Base-by-base conservation (phyloP, 2,329 filamentous ascomycete species). In the Colletotrichum lindemuthianum region DNA sequence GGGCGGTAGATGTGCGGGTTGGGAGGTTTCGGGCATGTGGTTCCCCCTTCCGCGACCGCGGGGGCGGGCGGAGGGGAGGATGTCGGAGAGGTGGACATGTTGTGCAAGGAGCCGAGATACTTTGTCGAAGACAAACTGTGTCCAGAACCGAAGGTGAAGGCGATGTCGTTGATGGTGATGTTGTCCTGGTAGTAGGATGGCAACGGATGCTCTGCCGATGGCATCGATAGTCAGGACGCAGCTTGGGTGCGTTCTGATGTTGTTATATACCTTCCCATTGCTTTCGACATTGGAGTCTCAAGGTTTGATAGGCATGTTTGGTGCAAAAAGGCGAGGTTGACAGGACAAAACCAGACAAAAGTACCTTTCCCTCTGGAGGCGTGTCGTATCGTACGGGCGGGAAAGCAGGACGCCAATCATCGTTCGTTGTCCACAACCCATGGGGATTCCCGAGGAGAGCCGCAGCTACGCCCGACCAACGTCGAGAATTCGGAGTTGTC, bases 201-300 rank as follows among this genome's bases (percentile, higher is more conserved):
- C 36, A n/a, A 24, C 2, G 10, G 7, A 24, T 36, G 51, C 32
- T 15, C 13, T 48, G 34, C 24, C 37, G 8, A 48, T 12, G 33
- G 51, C 59, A 60, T 60, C 59, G 43, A 45, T 51, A 60, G n/a
- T n/a, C 8, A 33, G 63, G 7, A 70, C 77, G 63, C 71, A 75
- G 2, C 68, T 56, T 12, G 72, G 69, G 32, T 43, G 59, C 36
- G 16, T 4, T 49, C 37, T 9, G 37, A 9, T 9, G n/a, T 24
- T 41, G 12, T 47, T 60, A 45, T 60, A 43, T 60, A 55, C 16
- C n/a, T 15, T 9, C 24, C 24, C 24, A 24, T 24, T 24, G 24
- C 24, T 24, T 24, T 24, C 24, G 24, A 5, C 24, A 24, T 24
- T 24, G 24, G 24, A 24, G 37, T 40, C 13, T 40, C 37, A 40